phyloP scores from a whole-genome alignment of 1,284 basidiomycete species.

The Apiotrichum akiyoshidainum region DNA sequence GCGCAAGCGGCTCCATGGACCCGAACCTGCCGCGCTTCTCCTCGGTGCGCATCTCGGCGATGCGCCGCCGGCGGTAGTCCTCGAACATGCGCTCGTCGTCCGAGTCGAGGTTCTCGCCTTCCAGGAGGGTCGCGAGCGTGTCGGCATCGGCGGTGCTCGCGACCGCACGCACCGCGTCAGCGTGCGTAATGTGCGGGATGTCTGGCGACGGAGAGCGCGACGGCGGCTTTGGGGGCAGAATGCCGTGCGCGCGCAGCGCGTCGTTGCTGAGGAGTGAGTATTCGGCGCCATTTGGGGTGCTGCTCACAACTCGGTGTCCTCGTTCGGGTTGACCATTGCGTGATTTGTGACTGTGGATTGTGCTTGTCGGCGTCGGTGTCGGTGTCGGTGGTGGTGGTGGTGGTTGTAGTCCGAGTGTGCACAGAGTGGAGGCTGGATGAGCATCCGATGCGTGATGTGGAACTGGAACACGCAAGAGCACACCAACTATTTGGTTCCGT shows the following conservation, averaged over 20 bases:
- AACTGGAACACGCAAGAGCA: neutral
- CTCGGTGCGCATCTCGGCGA: slow-evolving; percentile 64
- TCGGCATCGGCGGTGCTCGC: slow-evolving; percentile 59
- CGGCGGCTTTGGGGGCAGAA: slow-evolving; percentile 70
- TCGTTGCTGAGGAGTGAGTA: slow-evolving; percentile 66
- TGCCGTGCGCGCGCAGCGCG: slow-evolving; percentile 83
- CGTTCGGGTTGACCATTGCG: slow-evolving; percentile 62
- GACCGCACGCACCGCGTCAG: slow-evolving; percentile 52
- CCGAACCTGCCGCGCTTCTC: slow-evolving; percentile 73
- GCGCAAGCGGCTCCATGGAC: slow-evolving; percentile 77
- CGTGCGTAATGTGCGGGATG: slow-evolving; percentile 46
- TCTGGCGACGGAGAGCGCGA: slow-evolving; percentile 67
- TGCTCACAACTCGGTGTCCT: slow-evolving; percentile 88
- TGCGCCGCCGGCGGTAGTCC: slow-evolving; percentile 63
- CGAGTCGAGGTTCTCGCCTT: slow-evolving; percentile 67
- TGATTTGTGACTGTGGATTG: neutral
- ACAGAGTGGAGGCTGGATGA: neutral
- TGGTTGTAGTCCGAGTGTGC: too few species aligned
- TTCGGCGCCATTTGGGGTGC: neutral
- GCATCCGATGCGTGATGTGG: too few species aligned
- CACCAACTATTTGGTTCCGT: too few species aligned
- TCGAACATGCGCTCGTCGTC: slow-evolving; percentile 76
- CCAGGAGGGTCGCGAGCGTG: slow-evolving; percentile 62
- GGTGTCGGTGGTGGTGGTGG: neutral
- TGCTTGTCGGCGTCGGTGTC: neutral